Percentiles rank a stretch among this genome's conserved stretches.
Evolutionary conservation across 441 rosid species (phyloP).

Genomic region (Corymbia citriodora): DNA sequence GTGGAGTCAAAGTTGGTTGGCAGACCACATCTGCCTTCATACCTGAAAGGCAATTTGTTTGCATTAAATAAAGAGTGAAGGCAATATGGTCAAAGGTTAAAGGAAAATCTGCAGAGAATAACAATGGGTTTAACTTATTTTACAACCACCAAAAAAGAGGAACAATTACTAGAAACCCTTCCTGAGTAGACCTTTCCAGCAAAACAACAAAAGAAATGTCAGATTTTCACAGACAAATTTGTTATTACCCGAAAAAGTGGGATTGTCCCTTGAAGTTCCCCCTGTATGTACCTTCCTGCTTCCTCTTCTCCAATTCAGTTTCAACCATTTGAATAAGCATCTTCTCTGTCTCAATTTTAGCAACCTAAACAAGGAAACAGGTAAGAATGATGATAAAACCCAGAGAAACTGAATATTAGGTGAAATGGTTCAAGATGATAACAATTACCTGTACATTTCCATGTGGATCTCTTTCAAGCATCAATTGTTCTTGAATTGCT

Average conservation of each 20-base stretch:
- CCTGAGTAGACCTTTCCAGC: not conserved
- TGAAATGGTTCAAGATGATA: not conserved
- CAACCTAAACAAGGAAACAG: slow-evolving; percentile 45
- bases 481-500: slow-evolving; percentile 91
- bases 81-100: not conserved
- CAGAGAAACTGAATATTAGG: not conserved
- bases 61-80: not conserved
- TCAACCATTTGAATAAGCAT: slow-evolving; percentile 99
- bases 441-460: slow-evolving; percentile 95
- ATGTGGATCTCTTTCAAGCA: slow-evolving; percentile 99
- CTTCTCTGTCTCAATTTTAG: slow-evolving; percentile 98
- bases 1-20: slow-evolving; percentile 93
- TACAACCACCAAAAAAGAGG: not conserved
- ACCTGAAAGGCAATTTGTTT: slow-evolving; percentile 31
- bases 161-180: not conserved
- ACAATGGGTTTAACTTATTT: not conserved
- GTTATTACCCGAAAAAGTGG: slow-evolving; percentile 88
- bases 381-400: not conserved
- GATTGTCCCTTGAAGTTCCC: slow-evolving; percentile 84
- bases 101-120: not conserved
- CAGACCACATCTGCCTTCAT: slow-evolving; percentile 98
- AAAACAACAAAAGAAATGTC: not conserved
- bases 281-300: slow-evolving; percentile 67
- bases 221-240: not conserved
- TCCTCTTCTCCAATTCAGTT: slow-evolving; percentile 89